These are phyloP conservation scores for Tolypocladium capitatum DNA, from an alignment of 2,329 filamentous ascomycete species.

Conservation along the genomic window DNA sequence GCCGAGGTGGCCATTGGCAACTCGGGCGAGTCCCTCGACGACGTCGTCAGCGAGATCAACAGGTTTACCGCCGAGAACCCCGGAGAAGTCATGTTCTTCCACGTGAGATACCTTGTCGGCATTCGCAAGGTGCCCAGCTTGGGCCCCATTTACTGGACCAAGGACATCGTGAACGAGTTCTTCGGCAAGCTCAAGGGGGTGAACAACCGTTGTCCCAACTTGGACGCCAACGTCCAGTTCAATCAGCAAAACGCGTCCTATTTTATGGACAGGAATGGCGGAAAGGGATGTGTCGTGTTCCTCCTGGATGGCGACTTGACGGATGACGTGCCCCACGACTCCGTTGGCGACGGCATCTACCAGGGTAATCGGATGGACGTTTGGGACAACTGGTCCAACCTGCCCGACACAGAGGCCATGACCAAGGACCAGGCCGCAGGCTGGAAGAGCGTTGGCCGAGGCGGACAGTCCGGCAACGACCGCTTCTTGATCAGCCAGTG, in stretches of 20 bases:
- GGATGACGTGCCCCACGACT: constrained; percentile 4
- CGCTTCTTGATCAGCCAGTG: constrained; percentile 15
- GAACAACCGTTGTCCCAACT: constrained; percentile 24
- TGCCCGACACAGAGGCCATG: constrained; percentile 12
- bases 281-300: constrained; percentile 20
- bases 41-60: constrained; percentile 30
- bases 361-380: constrained; percentile 8
- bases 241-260: constrained; percentile 13
- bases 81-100: constrained; percentile 31
- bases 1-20: constrained; percentile 26
- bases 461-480: constrained; percentile 1
- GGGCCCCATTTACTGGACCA: constrained; percentile 18
- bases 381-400: constrained; percentile 17
- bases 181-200: constrained; percentile 26
- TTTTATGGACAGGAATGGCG: constrained; percentile 18
- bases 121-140: constrained; percentile 20
- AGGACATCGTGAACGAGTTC: constrained; percentile 26
- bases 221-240: constrained; percentile 8
- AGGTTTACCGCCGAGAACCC: constrained; percentile 28
- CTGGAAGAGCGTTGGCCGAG: constrained; percentile 9
- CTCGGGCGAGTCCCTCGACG: constrained; percentile 28
- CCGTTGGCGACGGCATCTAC: constrained; percentile 18
- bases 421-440: constrained; percentile 10
- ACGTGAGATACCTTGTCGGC: constrained; percentile 27
- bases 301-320: constrained; percentile 9